Evolutionary conservation across 2,329 filamentous ascomycete species (phyloP), one percentile per base, ranked within the genome.

Genomic region (Fusarium avenaceum): DNA sequence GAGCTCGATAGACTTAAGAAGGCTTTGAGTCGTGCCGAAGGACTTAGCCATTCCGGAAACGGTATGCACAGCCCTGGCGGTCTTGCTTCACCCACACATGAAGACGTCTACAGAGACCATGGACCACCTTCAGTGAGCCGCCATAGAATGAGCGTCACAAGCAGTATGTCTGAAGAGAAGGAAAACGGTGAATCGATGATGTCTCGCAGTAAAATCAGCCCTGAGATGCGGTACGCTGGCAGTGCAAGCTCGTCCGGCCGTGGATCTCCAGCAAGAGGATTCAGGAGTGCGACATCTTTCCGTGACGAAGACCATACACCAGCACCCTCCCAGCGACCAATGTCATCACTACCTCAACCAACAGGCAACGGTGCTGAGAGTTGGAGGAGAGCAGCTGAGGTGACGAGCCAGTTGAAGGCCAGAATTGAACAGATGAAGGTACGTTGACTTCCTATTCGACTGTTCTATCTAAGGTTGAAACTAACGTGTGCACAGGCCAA

Each of bases 371-470:
- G 77, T 4, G 78, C 75, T 4, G 96, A 99, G 82, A 98, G 94
- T 77, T 99, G 96, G 96, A 96, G 94, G 82, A 86, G 96, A 72
- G 96, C 96, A 19, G 96, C 96, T 3, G 96, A 99, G 82, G 96
- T 99, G 59, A 99, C 96, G 55, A 97, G 94, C 80, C 96, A 97
- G 78, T 80, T 99, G 75, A 99, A 98, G 83, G 94, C 95, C 52
- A 89, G 96, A 77, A 99, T 99, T 79, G 96, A 98, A 83, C 92
- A 96, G 84, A 99, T 99, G 96, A 99, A 98, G 86, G 88, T 87
- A 74, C 70, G 81, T 74, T 17, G 4, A 42, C 7, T 4, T 4
- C 17, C 4, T 2, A 26, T 2, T 20, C 20, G 15, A 3, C 1
- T 9, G 7, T 20, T 38, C 19, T 17, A 4, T 17, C 1, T n/a